These are phyloP conservation scores for Aspergillus amoenus DNA, from an alignment of 2,329 filamentous ascomycete species.

Conservation along the genomic window DNA sequence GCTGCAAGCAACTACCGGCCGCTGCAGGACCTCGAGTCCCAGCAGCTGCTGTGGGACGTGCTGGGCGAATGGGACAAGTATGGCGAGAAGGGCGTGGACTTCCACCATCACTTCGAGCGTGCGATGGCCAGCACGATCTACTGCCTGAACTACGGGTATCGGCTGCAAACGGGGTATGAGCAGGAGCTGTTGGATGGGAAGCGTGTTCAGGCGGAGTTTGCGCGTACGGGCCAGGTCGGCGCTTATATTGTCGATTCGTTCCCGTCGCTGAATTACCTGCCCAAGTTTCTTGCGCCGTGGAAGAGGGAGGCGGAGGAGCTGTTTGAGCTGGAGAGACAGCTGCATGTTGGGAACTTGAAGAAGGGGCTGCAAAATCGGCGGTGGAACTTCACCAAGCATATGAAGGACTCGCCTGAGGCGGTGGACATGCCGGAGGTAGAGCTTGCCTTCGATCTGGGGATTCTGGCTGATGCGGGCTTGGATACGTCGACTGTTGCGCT, in stretches of 20 bases:
- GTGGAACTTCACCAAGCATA: not conserved
- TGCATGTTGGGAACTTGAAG: not conserved
- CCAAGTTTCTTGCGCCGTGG: not conserved
- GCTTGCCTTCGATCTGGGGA: not conserved
- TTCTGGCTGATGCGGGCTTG: not conserved
- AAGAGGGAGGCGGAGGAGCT: not conserved
- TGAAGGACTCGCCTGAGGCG: not conserved
- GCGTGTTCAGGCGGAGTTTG: not conserved
- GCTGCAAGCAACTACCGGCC: not conserved
- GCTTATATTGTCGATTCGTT: not conserved
- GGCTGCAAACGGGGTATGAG: not conserved
- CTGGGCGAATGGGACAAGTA: not conserved
- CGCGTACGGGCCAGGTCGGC: not conserved
- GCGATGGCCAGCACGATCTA: slow-evolving; percentile 2
- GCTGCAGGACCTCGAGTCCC: slow-evolving; percentile 1
- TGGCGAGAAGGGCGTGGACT: not conserved
- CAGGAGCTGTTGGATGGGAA: not conserved
- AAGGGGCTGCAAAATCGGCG: not conserved
- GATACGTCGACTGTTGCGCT: not conserved
- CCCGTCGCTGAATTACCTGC: not conserved
- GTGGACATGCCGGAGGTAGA: not conserved
- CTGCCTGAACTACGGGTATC: not conserved
- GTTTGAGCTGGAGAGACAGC: not conserved
- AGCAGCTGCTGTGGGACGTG: not conserved
- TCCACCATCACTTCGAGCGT: not conserved